Evolutionary conservation across 108 stramenopile genomes (phyloP), one percentile per base, ranked within the genome.

Genomic region (Tribonema minus): DNA sequence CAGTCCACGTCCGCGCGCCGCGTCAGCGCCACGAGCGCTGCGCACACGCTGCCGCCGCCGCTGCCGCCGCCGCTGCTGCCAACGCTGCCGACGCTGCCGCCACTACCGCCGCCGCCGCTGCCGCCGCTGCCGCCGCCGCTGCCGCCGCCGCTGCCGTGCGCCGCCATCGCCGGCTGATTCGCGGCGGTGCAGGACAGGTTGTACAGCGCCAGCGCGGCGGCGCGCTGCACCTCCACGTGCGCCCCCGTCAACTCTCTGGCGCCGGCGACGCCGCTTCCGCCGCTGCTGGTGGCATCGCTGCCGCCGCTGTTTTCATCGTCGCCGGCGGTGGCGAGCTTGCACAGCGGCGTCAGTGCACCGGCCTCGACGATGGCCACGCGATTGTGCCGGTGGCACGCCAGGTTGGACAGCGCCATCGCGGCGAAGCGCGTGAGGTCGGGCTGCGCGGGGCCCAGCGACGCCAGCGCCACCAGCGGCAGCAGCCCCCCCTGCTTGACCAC

Each of bases 101-200:
- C 37, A 91, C 79, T 23, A 92, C 71, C 1, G 89, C 84, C 81
- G n/a, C n/a, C n/a, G n/a, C n/a, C n/a, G n/a, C n/a, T n/a, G 58
- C 58, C 58, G 12, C n/a, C n/a, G 7, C 26, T 25, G 60, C 29
- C 7, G 25, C 25, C 32, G 15, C 4, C 30, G 15, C 59, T 33
- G 9, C 6, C 5, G 27, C 15, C 31, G 38, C 32, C 1, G 23
- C 1, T 32, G 71, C 63, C 71, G 36, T n/a, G 76, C 60, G n/a
- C 85, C 67, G 63, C 86, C 58, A 90, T 69, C 38, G 62, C 70
- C 26, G 81, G 46, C 63, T 92, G 91, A 66, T 90, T 91, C 4
- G 85, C 80, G 32, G 83, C 86, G 23, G 89, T 90, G 6, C 90
- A 88, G n/a, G 87, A 89, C 30, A 93, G 82, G 62, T 93, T 93